Conservation (phyloP, 495 filamentous ascomycete species). For the Ramalina intermedia region DNA sequence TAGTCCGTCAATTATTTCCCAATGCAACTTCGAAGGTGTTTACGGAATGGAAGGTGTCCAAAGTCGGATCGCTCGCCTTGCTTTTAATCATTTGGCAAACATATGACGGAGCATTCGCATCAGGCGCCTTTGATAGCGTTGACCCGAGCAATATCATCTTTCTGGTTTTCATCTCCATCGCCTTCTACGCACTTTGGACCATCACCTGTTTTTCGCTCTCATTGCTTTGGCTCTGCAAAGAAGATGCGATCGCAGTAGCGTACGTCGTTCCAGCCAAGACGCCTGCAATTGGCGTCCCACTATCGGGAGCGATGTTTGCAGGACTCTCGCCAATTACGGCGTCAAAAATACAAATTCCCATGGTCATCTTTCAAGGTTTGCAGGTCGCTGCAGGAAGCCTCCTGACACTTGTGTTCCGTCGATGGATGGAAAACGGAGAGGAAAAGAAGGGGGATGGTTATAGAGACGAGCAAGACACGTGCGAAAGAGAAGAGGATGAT, state of each 20-base stretch:
- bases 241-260: constrained; percentile 24
- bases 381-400: constrained; percentile 8
- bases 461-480: background rate
- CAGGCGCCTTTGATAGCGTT: constrained; percentile 20
- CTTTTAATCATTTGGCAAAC: constrained; percentile 28
- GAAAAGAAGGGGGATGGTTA: background rate
- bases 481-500: background rate
- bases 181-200: constrained; percentile 22
- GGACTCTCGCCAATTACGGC: constrained; percentile 1
- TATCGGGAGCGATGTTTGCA: constrained; percentile 13
- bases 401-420: constrained; percentile 6
- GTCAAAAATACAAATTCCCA: constrained; percentile 9
- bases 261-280: constrained; percentile 29
- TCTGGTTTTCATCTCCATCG: constrained; percentile 26
- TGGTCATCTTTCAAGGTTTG: constrained; percentile 10
- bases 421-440: constrained; percentile 1
- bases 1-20: constrained; percentile 19
- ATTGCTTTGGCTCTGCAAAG: constrained; percentile 21
- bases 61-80: constrained; percentile 21
- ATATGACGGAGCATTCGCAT: constrained; percentile 28
- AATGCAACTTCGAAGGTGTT: constrained; percentile 20
- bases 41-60: constrained; percentile 22
- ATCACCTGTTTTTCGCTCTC: constrained; percentile 18
- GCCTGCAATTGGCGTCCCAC: constrained; percentile 25
- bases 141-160: constrained; percentile 24